Evolutionary conservation across 2,329 filamentous ascomycete species (phyloP), one percentile per base, ranked within the genome.

Genomic region (Ophiostoma australiae): DNA sequence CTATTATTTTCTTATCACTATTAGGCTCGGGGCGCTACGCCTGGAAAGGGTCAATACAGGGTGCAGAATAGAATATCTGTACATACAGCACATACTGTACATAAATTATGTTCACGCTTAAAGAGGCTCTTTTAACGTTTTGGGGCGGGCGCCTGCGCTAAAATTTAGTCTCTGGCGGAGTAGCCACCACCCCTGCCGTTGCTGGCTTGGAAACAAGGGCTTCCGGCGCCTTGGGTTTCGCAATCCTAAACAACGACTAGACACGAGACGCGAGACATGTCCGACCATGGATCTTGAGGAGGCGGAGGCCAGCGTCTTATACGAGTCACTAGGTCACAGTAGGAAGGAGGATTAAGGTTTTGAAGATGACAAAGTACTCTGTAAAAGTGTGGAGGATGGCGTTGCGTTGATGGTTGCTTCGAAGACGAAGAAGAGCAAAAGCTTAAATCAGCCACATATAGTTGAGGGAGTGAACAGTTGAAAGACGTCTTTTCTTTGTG

Each of bases 211-310:
- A 63, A 78, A 72, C 76, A 63, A 68, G 68, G 76, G 75, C 39
- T 76, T 78, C 77, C 79, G 76, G 77, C 78, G 77, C 73, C 72
- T 72, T 74, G 74, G 73, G 80, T 82, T 81, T 82, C 80, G 80
- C 58, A 70, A 63, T 63, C 72, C 69, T 72, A 77, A 74, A 75
- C 77, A 74, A 70, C 77, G 80, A 79, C 44, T 6, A 48, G 44
- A 48, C 44, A 20, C 8, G 44, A 48, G 44, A 48, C 44, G 44
- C 80, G 80, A 81, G 69, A 73, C 72, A 63, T 61, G 70, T 70
- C 69, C 70, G 67, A 72, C 69, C 69, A 69, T 58, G 68, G 68
- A 44, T 69, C 70, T 15, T 70, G 68, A 37, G 52, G 55, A 69
- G 39, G 39, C 55, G 58, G 67, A 69, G 65, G 55, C 44, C 68